A percentile compares a stretch with the other conserved stretches of the same genome.
phyloP scores from a whole-genome alignment of 495 filamentous ascomycete genomes.

The Trichoderma virens region DNA sequence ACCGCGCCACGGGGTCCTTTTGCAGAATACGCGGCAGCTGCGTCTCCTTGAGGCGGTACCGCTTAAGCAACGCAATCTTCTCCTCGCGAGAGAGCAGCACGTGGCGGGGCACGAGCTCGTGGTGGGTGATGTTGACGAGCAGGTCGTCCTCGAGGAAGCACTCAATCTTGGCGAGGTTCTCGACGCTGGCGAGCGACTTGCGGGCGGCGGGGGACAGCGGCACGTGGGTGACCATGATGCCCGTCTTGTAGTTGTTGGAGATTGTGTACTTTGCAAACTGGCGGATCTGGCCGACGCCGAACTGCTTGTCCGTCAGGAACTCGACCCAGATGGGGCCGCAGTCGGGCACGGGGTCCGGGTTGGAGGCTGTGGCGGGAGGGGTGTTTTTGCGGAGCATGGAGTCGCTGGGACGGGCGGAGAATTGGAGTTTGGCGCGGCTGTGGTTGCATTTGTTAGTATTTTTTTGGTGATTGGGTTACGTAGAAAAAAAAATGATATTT shows the following conservation, averaged over 20 bases:
- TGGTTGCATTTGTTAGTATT: not conserved
- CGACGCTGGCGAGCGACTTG: slow-evolving; percentile 66
- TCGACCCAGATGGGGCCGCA: slow-evolving; percentile 91
- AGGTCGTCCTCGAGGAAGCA: slow-evolving; percentile 92
- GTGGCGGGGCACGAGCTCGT: slow-evolving; percentile 94
- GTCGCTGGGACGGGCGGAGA: slow-evolving; percentile 73
- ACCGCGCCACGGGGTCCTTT: slow-evolving; percentile 86
- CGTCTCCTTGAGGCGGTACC: slow-evolving; percentile 94
- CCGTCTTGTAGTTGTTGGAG: slow-evolving; percentile 71
- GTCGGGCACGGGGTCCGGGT: slow-evolving; percentile 59
- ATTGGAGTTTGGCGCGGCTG: slow-evolving; percentile 76
- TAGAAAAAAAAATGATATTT: slow-evolving; percentile 18
- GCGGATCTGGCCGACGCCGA: slow-evolving; percentile 89
- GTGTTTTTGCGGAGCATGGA: slow-evolving; percentile 80
- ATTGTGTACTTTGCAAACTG: slow-evolving; percentile 75
- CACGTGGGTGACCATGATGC: slow-evolving; percentile 78
- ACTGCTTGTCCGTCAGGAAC: slow-evolving; percentile 63
- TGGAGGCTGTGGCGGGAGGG: slow-evolving; percentile 49
- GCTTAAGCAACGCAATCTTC: slow-evolving; percentile 70
- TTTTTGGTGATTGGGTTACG: not conserved
- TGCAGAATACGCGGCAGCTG: slow-evolving; percentile 89
- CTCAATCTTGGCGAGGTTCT: slow-evolving; percentile 71
- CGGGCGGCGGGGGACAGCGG: slow-evolving; percentile 76
- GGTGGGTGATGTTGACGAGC: slow-evolving; percentile 95
- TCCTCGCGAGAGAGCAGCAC: slow-evolving; percentile 84